Evolutionary conservation across 305 asterid species (phyloP).

Genomic region (Coffea humblotiana): DNA sequence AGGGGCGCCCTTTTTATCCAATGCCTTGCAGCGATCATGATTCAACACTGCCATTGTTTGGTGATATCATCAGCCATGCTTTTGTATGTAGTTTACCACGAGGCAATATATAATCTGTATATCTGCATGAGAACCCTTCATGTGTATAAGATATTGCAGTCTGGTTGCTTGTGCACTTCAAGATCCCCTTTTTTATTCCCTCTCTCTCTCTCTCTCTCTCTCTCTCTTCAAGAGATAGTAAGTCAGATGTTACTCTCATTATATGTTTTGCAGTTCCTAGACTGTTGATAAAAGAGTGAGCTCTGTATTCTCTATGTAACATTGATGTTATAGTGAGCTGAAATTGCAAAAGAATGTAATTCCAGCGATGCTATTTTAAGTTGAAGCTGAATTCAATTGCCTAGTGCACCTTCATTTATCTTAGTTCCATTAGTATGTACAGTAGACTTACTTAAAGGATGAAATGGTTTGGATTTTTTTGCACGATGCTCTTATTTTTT

Average conservation of each 20-base stretch:
- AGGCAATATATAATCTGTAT: conserved; percentile 57
- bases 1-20: conserved; percentile 32
- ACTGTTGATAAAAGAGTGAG: conserved; percentile 5
- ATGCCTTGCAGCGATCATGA: conserved; percentile 36
- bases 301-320: neutral
- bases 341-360: neutral
- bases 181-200: neutral
- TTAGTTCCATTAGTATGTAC: neutral
- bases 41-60: conserved; percentile 50
- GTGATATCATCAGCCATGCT: conserved; percentile 44
- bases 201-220: too few species aligned
- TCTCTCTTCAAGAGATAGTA: neutral
- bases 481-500: neutral
- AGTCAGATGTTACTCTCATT: neutral
- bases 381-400: neutral
- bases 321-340: neutral
- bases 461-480: neutral
- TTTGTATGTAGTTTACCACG: conserved; percentile 47
- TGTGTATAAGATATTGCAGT: conserved; percentile 44
- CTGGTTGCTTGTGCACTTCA: conserved; percentile 9
- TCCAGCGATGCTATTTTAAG: neutral
- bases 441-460: neutral
- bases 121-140: conserved; percentile 49
- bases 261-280: neutral
- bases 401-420: neutral